A percentile compares a stretch with the other conserved stretches of the same genome.
These are phyloP conservation scores for Cetraspora pellucida DNA, from an alignment of 192 early-diverging fungal genomes.

Conservation along the genomic window DNA sequence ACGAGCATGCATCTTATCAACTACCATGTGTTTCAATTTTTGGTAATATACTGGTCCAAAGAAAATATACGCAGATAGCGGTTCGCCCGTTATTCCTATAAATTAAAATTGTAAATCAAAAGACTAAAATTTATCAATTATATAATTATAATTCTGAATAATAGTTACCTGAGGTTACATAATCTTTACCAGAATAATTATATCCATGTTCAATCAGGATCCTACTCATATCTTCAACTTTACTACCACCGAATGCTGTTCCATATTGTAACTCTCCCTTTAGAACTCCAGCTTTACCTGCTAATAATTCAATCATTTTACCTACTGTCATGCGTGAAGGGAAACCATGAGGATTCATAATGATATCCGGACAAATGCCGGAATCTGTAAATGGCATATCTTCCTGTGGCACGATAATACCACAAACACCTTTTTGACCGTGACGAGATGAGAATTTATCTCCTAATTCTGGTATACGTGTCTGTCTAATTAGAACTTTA, in stretches of 20 bases:
- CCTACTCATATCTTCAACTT: conserved; percentile 94
- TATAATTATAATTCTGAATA: not conserved
- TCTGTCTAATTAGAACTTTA: conserved; percentile 90
- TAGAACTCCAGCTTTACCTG: conserved; percentile 93
- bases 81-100: conserved; percentile 79
- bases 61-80: conserved; percentile 93
- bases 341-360: conserved; percentile 99
- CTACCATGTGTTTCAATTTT: conserved; percentile 98
- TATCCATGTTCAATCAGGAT: conserved; percentile 92
- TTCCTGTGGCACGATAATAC: conserved; percentile 95
- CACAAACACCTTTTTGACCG: conserved; percentile 97
- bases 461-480: conserved; percentile 91
- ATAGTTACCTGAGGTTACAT: conserved; percentile 78
- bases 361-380: conserved; percentile 92
- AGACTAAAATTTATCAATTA: not conserved
- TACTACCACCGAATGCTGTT: conserved; percentile 92
- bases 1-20: conserved; percentile 99
- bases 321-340: conserved; percentile 99
- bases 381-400: conserved; percentile 96
- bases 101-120: not conserved
- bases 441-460: conserved; percentile 99
- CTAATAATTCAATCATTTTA: conserved; percentile 97
- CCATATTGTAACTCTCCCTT: conserved; percentile 93
- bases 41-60: conserved; percentile 97
- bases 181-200: conserved; percentile 97